Base-by-base conservation (phyloP, 192 early-diverging fungal species). In the Gamsiella multidivaricata region DNA sequence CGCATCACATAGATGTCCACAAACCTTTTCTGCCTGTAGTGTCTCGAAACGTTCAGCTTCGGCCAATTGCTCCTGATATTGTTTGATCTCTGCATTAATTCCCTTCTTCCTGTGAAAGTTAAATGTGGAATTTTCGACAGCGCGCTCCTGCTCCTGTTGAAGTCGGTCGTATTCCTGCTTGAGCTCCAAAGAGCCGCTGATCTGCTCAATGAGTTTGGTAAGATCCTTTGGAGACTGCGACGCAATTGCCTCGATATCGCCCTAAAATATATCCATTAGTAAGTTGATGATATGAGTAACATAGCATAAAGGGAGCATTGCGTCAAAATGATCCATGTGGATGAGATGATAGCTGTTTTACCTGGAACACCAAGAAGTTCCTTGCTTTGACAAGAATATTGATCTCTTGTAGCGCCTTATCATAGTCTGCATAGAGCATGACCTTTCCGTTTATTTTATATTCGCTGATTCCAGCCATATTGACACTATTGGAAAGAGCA, bases 351-450 rank as follows among this genome's bases (percentile, higher is more conserved):
- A 20, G 36, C 5, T 18, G 25, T 0, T 11, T 14, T 76, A 83
- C 82, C 78, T 98, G 96, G 71, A 99, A 98, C 3, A 99, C 98
- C 50, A 99, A 85, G 85, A 99, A 99, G 82, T 99, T 99, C 37
- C 91, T 87, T 1, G 97, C 96, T 68, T 95, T 97, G 61, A 98
- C 91, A 18, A 98, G 82, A 55, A 99, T 97, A 61, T 96, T 95
- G 80, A 97, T 89, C 45, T 87, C 69, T 72, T 96, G 95, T 23
- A 99, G 82, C 0, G 83, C 67, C 25, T 82, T 70, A 69, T 90
- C 92, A 84, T 99, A 99, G n/a, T 86, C 79, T 4, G 83, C 78
- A 81, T 88, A 93, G 5, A 87, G 79, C 9, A 97, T 94, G 0
- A 65, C 71, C 37, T 86, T 90, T 22, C 87, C 86, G 81, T 96